Evolutionary conservation across 2,329 filamentous ascomycete genomes (phyloP), one percentile per base, ranked within the genome.

Genomic region (Falciphora oryzae): DNA sequence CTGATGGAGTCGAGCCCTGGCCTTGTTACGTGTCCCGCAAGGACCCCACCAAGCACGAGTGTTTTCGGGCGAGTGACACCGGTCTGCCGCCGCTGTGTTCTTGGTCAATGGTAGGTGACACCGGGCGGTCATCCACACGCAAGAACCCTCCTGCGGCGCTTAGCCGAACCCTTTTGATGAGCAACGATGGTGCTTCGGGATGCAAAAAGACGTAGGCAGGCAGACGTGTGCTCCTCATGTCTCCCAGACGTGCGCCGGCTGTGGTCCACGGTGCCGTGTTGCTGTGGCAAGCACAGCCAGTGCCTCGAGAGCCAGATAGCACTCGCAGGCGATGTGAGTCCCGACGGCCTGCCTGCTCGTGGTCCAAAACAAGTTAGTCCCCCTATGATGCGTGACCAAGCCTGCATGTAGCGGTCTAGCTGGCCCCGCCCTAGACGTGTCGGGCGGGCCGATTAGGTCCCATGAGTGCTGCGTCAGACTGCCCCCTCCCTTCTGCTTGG

Each of bases 21-120:
- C 44, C 44, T 53, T 53, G 44, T 53, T 53, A 53, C 44, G 44
- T 53, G 44, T 53, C 44, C 44, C 44, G 7, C 44, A 22, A 53
- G 44, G n/a, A n/a, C 44, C 44, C 44, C 44, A 53, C 44, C 44
- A 53, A 53, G 44, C 44, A 53, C 44, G 44, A 53, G 44, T 53
- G 44, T n/a, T 44, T 44, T 44, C 38, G 38, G 38, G 2, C 35
- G 13, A 38, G 35, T 38, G 18, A 50, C 44, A 50, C 44, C 22
- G 22, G 44, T 7, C 44, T 11, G 5, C 38, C 44, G 44, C 44
- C 44, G 44, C 44, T 25, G 44, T 25, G 18, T 53, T 53, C 44
- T 53, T 53, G 44, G 22, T 38, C n/a, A n/a, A 22, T 18, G 44
- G n/a, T n/a, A n/a, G 44, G 44, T 25, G 22, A 53, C n/a, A 6